Base-by-base conservation (phyloP, 805 yeast genomes). In the Candida saitoana region DNA sequence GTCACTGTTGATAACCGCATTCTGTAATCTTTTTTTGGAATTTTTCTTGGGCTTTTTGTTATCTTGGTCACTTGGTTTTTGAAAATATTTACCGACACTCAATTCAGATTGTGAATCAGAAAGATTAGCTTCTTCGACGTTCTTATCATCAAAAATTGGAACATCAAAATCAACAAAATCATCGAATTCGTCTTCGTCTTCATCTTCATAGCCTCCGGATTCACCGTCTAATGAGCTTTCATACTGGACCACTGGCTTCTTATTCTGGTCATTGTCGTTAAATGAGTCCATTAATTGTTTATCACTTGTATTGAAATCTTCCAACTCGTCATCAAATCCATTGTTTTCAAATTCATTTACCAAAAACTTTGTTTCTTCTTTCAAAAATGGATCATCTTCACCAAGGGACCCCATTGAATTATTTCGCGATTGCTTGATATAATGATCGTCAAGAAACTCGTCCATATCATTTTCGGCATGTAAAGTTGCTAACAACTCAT, bases 381-480 rank as follows among this genome's bases (percentile, higher is more conserved):
- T 60, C 42, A 69, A 54, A 40, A 71, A 71, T 14, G 60, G 62
- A 36, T 65, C 70, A 34, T 64, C 56, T 42, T 59, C 62, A 29
- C 63, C 57, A 43, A 57, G 58, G 9, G 64, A 71, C 16, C 61
- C 69, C 19, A 63, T 41, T 2, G 71, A 63, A 40, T 56, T 58
- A 18, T 53, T 58, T 22, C 68, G 44, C 5, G 52, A 46, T 3
- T 39, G 31, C 24, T 42, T 34, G 19, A 50, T 18, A 9, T 22
- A 25, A 15, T 41, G 34, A 4, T 40, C 41, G 11, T 45, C 38
- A 18, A 51, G 43, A 43, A 68, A 67, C 42, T 69, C 74, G 32
- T 67, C 74, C 14, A 62, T 43, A 44, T 70, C 76, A 38, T 69
- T 68, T 42, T 71, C 77, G 1, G 73, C 76, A 47, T 71, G 74